Base-by-base conservation (phyloP, 257 asterid species). In the Forsythia suspensa region DNA sequence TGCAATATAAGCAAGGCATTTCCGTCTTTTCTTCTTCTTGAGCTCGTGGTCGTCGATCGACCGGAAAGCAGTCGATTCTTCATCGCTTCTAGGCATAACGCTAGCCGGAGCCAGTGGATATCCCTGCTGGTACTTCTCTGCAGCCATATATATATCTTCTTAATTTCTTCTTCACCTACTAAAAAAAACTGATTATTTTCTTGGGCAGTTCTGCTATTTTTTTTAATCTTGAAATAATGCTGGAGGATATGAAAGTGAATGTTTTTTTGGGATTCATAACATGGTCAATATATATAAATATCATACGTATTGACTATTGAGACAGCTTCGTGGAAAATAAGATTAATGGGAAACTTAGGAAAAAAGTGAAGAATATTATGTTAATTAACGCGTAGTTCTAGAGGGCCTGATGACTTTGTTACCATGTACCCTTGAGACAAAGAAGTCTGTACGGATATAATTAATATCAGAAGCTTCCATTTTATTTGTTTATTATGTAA, bases 71-170 rank as follows among this genome's bases (percentile, higher is more conserved):
- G 77, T 65, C 15, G 77, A 72, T 77, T 82, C 92, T 73, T 79
- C 85, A 55, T 88, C 87, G 66, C 90, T 86, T 77, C 90, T 72
- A 0, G 89, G 89, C 52, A 82, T 41, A 6, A 76, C 40, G 5
- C 79, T 71, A 61, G 90, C 63, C 39, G 90, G 86, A 8, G 92
- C 87, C 2, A 86, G 72, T 0, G 90, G 91, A 77, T 83, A 80
- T 11, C 84, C 86, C 39, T 77, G 83, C 10, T 57, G 84, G 48
- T 82, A 46, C 72, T 80, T 87, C 5, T 75, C 84, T 37, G 37
- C 38, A 63, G 84, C 82, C 90, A 86, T 86, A 4, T 65, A 6
- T 21, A 29, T 29, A n/a, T 3, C 13, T 71, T 55, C n/a, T 6
- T n/a, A n/a, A n/a, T n/a, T 5, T 13, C 6, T 46, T 3, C 13